These are phyloP conservation scores for Cutaneotrichosporon mucoides DNA, from an alignment of 1,284 basidiomycete species.

Conservation along the genomic window DNA sequence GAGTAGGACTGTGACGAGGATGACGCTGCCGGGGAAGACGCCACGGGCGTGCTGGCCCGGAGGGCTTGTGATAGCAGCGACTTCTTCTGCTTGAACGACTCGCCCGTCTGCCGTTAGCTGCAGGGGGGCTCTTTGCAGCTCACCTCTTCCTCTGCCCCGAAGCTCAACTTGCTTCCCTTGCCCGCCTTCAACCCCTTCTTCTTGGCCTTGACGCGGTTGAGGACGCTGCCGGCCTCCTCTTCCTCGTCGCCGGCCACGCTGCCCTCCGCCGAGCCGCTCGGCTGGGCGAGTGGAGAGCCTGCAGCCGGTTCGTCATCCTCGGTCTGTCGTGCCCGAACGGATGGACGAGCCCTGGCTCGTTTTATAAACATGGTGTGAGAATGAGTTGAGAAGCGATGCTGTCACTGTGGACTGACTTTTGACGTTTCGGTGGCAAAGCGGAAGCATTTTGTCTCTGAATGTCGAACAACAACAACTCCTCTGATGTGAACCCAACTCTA, in stretches of 20 bases:
- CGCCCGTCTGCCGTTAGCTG: conserved; percentile 16
- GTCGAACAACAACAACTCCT: too few relatives aligned
- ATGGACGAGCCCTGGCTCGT: conserved; percentile 40
- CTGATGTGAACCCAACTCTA: too few relatives aligned
- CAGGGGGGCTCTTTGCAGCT: not conserved
- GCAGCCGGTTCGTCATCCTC: conserved; percentile 28
- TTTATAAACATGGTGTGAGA: conserved; percentile 42
- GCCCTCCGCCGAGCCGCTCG: conserved; percentile 21
- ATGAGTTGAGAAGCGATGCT: not conserved
- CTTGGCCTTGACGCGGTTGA: conserved; percentile 43
- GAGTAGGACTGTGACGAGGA: conserved; percentile 57
- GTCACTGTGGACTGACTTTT: not conserved
- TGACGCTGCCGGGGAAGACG: conserved; percentile 37
- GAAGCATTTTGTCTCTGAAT: not conserved
- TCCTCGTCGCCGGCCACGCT: conserved; percentile 6
- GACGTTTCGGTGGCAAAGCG: conserved; percentile 9
- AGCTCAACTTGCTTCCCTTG: conserved; percentile 59
- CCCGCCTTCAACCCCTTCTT: conserved; percentile 27
- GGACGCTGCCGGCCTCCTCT: conserved; percentile 31
- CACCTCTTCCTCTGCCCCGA: conserved; percentile 66
- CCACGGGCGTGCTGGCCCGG: conserved; percentile 22
- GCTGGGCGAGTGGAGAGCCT: conserved; percentile 30
- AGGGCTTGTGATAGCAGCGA: conserved; percentile 46
- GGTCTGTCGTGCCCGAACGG: conserved; percentile 29
- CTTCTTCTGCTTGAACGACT: conserved; percentile 46